Conservation (phyloP, 441 rosid species). For the Eutrema salsugineum region DNA sequence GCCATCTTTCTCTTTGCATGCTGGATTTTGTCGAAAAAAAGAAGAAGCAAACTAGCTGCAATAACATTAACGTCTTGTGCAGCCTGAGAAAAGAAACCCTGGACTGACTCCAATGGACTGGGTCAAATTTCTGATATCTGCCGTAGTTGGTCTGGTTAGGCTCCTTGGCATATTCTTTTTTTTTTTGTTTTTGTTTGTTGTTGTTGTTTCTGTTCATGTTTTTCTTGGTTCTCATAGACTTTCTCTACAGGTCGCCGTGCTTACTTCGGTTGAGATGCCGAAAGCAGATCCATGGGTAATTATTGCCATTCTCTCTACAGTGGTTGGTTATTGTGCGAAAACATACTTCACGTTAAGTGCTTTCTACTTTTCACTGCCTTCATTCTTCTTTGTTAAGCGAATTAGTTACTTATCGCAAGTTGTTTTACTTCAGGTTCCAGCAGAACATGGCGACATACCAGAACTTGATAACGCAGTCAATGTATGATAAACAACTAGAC, state of each 20-base stretch:
- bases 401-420: background rate
- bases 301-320: conserved; percentile 80
- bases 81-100: conserved; percentile 98
- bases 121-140: conserved; percentile 86
- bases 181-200: background rate
- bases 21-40: background rate
- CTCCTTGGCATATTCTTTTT: conserved; percentile 1
- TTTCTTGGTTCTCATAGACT: conserved; percentile 8
- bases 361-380: background rate
- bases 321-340: conserved; percentile 94
- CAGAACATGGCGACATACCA: conserved; percentile 79
- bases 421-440: conserved; percentile 60
- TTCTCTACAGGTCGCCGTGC: conserved; percentile 66
- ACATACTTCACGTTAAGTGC: conserved; percentile 96
- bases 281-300: conserved; percentile 90
- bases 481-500: conserved; percentile 96
- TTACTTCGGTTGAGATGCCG: conserved; percentile 78
- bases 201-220: background rate
- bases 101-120: conserved; percentile 97
- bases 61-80: conserved; percentile 23
- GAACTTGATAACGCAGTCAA: conserved; percentile 81
- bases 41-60: background rate
- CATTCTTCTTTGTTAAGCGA: background rate
- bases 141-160: conserved; percentile 88
- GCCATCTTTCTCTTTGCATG: background rate